Evolutionary conservation across 805 yeast species (phyloP).

Genomic region (Nakazawaea siamensis): DNA sequence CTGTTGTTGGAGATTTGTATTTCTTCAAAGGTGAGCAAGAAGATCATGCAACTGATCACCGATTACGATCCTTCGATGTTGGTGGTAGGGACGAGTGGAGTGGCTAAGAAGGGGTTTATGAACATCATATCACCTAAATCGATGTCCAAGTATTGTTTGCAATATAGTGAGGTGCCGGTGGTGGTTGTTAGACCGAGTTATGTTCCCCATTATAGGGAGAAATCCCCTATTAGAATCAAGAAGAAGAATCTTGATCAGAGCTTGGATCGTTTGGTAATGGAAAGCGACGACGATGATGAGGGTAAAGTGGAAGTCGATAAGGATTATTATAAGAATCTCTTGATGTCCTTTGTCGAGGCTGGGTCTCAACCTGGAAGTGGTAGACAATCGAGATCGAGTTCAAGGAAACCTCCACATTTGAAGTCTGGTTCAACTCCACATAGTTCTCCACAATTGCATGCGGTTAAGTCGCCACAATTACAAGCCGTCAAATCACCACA

Average conservation of each 20-base stretch:
- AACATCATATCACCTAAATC: slow-evolving; percentile 32
- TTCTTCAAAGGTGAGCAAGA: slow-evolving; percentile 29
- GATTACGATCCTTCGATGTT: slow-evolving; percentile 37
- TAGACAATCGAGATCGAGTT: slow-evolving; percentile 1
- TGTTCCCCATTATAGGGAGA: slow-evolving; percentile 13
- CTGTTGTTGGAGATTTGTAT: slow-evolving; percentile 29
- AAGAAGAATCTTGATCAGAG: neutral
- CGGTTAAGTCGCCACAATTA: neutral
- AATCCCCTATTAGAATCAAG: slow-evolving; percentile 2
- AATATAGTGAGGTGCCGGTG: slow-evolving; percentile 37
- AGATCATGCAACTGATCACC: slow-evolving; percentile 29
- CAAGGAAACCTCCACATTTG: neutral
- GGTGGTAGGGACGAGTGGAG: slow-evolving; percentile 37
- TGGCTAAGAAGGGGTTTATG: slow-evolving; percentile 29
- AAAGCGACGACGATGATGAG: slow-evolving; percentile 1
- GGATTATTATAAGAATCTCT: slow-evolving; percentile 3
- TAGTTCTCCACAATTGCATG: slow-evolving; percentile 1
- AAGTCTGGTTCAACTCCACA: neutral
- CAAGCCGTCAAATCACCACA: slow-evolving; percentile 1
- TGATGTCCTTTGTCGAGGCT: slow-evolving; percentile 1
- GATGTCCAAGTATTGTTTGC: slow-evolving; percentile 39
- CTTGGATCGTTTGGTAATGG: slow-evolving; percentile 5
- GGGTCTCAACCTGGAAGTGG: slow-evolving; percentile 1
- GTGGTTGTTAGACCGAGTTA: slow-evolving; percentile 33
- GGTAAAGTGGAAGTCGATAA: slow-evolving; percentile 3